Conservation (phyloP, 805 yeast species). For the Yamadazyma philogaea region DNA sequence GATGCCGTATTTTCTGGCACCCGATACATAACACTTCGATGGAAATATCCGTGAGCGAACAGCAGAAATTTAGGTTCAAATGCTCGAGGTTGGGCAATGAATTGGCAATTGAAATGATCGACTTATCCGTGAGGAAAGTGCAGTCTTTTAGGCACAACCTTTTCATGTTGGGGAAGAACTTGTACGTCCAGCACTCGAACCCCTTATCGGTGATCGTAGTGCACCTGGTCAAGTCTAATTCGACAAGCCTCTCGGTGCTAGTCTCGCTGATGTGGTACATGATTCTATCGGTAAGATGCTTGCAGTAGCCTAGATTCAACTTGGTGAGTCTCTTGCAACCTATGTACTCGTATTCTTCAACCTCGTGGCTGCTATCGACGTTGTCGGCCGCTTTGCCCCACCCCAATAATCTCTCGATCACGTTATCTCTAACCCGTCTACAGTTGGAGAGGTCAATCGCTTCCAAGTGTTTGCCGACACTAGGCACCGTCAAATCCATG, state of each 20-base stretch:
- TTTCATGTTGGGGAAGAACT: slow-evolving; percentile 51
- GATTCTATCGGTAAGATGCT: slow-evolving; percentile 65
- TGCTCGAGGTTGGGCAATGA: slow-evolving; percentile 56
- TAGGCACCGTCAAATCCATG: slow-evolving; percentile 68
- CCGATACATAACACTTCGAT: slow-evolving; percentile 64
- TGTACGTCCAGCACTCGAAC: slow-evolving; percentile 60
- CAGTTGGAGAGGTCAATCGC: slow-evolving; percentile 70
- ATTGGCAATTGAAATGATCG: slow-evolving; percentile 59
- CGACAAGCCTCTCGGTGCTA: slow-evolving; percentile 53
- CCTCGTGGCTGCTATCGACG: neutral
- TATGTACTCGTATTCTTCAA: slow-evolving; percentile 21
- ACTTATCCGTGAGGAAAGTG: slow-evolving; percentile 65
- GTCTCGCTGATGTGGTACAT: slow-evolving; percentile 61
- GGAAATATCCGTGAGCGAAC: slow-evolving; percentile 68
- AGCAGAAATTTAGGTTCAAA: slow-evolving; percentile 68
- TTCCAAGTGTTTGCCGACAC: slow-evolving; percentile 56
- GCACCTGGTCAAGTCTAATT: slow-evolving; percentile 67
- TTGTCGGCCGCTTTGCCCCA: slow-evolving; percentile 26
- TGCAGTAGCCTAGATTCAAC: slow-evolving; percentile 68
- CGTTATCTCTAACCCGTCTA: slow-evolving; percentile 68
- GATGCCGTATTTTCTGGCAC: slow-evolving; percentile 50
- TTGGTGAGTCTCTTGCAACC: slow-evolving; percentile 61
- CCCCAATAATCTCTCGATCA: slow-evolving; percentile 66
- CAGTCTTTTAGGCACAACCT: slow-evolving; percentile 64
- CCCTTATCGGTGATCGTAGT: slow-evolving; percentile 77